Conservation (phyloP, 1,139 yeast species). For the Meyerozyma elateridarum region DNA sequence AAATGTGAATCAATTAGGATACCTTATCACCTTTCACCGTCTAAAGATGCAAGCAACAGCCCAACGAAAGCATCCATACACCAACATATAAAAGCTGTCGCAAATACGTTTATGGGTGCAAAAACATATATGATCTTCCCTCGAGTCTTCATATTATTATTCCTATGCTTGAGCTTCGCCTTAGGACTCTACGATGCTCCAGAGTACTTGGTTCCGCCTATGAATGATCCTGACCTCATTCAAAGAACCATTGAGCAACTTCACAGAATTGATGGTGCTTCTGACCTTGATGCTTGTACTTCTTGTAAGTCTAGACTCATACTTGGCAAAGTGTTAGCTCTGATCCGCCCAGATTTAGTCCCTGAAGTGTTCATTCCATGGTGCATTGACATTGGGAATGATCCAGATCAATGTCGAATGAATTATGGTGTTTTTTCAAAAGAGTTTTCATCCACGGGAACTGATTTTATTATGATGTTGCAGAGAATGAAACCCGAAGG, state of each 20-base stretch:
- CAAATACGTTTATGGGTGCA: too few relatives aligned
- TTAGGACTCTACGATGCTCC: background rate
- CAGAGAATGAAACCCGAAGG: conserved; percentile 43
- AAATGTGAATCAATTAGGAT: too few relatives aligned
- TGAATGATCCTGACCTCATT: background rate
- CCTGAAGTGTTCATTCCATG: conserved; percentile 38
- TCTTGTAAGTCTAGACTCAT: conserved; percentile 36
- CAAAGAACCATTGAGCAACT: background rate
- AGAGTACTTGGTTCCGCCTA: background rate
- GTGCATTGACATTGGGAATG: conserved; percentile 38
- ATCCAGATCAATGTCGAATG: conserved; percentile 17
- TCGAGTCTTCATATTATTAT: too few relatives aligned
- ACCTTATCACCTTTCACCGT: too few relatives aligned
- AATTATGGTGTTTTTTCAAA: conserved; percentile 21
- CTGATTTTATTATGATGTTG: conserved; percentile 43
- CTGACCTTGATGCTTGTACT: conserved; percentile 24
- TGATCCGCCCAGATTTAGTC: conserved; percentile 37
- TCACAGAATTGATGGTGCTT: background rate
- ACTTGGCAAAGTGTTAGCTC: conserved; percentile 37
- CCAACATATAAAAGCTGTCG: too few relatives aligned
- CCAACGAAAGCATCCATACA: too few relatives aligned
- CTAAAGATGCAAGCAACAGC: too few relatives aligned
- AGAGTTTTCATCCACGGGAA: conserved; percentile 18
- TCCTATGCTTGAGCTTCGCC: too few relatives aligned
- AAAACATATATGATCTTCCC: too few relatives aligned